Conservation (phyloP, 129 eudicot genomes). For the Tagetes patula region DNA sequence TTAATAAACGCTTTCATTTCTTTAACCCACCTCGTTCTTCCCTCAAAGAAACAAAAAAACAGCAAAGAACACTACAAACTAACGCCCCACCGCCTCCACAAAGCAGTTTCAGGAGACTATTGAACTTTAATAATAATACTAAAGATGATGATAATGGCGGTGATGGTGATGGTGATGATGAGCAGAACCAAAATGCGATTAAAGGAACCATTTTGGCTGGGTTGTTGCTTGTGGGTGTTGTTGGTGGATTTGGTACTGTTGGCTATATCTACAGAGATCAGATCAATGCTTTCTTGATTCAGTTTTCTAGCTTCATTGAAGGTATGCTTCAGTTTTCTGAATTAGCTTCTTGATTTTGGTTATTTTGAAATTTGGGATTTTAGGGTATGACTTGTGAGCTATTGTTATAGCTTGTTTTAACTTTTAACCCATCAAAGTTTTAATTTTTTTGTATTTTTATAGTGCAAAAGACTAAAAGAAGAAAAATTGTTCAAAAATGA, state of each 20-base stretch:
- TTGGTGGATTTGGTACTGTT: conserved; percentile 88
- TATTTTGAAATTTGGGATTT: neutral
- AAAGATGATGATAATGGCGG: conserved; percentile 20
- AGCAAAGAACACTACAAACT: conserved; percentile 39
- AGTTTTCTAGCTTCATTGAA: conserved; percentile 81
- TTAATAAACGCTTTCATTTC: conserved; percentile 57
- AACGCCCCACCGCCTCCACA: conserved; percentile 37
- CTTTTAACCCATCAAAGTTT: neutral
- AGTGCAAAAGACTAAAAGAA: too few species aligned
- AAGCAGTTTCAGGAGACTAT: conserved; percentile 38
- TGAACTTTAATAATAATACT: conserved; percentile 48
- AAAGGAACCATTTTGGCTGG: conserved; percentile 89
- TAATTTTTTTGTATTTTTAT: too few species aligned
- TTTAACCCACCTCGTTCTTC: conserved; percentile 71
- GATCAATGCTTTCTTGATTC: conserved; percentile 81
- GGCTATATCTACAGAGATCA: conserved; percentile 88
- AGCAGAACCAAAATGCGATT: conserved; percentile 49
- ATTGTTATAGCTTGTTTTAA: too few species aligned
- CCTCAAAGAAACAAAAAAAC: conserved; percentile 62
- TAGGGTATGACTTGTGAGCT: neutral
- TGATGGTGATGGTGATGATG: conserved; percentile 30
- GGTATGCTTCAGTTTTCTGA: conserved; percentile 34
- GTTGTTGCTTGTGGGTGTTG: conserved; percentile 74
- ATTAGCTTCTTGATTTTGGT: neutral
- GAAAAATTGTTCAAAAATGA: too few species aligned